Base-by-base conservation (phyloP, 2,329 filamentous ascomycete genomes). In the Claviceps humidiphila region DNA sequence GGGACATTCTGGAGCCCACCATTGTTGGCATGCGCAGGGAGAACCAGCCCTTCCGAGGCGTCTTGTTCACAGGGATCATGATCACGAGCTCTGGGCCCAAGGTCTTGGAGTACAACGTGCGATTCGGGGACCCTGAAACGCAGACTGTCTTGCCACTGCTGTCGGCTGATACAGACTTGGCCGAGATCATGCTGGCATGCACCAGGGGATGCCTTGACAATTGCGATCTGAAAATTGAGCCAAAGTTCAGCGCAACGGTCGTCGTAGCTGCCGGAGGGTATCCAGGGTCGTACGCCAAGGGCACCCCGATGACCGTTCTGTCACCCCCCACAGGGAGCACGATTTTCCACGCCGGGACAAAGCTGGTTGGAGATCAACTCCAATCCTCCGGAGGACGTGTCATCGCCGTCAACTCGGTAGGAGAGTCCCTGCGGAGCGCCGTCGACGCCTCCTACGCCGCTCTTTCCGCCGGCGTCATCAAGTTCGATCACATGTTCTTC, bases 201-300 rank as follows among this genome's bases (percentile, higher is more conserved):
- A 81, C 85, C 8, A 78, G 85, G 50, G 83, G 85, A 41, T 85
- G 81, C 63, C 77, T 97, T 17, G 78, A 85, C 56, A 78, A 79
- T 54, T 78, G 89, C 48, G 71, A 77, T 5, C 72, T 95, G 58
- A 81, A 82, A 56, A 71, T 91, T 38, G 78, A 85, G 54, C 64
- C 75, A 48, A 81, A 79, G 55, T 93, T 85, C 63, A 89, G 89
- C 56, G 86, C 89, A 30, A 97, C 91, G 1, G 89, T 98, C 38
- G 89, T 97, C n/a, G 84, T 95, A 17, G 89, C 91, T 51, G 87
- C 93, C 8, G 88, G 85, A 22, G 93, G 93, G 3, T 98, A 98
- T 65, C 93, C 93, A 5, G 87, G 84, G 51, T 74, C 80, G 1
- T 97, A 97, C 66, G 76, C 80, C 50, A 95, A 95, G 72, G 89